phyloP scores from a whole-genome alignment of 2,329 filamentous ascomycete species.

The Cordyceps fumosorosea region DNA sequence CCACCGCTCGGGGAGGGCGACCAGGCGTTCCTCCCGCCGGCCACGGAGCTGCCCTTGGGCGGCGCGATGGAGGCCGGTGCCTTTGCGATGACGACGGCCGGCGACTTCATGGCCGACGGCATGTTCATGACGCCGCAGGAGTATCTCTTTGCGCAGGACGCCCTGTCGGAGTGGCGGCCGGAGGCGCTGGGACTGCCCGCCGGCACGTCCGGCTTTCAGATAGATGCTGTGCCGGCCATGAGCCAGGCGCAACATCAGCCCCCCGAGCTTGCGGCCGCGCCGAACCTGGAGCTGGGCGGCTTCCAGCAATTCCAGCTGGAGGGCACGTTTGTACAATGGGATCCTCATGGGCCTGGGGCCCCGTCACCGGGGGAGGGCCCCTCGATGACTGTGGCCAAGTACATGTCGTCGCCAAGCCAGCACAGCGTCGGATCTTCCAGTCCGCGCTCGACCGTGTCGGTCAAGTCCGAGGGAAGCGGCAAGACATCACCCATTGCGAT shows the following conservation, averaged over 20 bases:
- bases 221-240: background rate
- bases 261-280: background rate
- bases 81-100: conserved; percentile 23
- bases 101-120: background rate
- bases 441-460: conserved; percentile 22
- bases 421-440: conserved; percentile 25
- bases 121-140: conserved; percentile 32
- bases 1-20: conserved; percentile 19
- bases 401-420: conserved; percentile 26
- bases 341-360: background rate
- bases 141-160: conserved; percentile 31
- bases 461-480: conserved; percentile 23
- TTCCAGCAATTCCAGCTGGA: background rate
- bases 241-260: background rate
- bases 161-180: conserved; percentile 22
- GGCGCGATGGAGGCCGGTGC: conserved; percentile 20
- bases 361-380: background rate
- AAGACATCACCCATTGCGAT: conserved; percentile 24
- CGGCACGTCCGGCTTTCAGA: background rate
- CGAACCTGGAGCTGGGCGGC: background rate
- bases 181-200: conserved; percentile 21
- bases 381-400: background rate
- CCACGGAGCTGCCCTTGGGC: conserved; percentile 24
- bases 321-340: conserved; percentile 8
- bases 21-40: conserved; percentile 27